Evolutionary conservation across 805 yeast species (phyloP).

Genomic region (Metahyphopichia silvanorum): DNA sequence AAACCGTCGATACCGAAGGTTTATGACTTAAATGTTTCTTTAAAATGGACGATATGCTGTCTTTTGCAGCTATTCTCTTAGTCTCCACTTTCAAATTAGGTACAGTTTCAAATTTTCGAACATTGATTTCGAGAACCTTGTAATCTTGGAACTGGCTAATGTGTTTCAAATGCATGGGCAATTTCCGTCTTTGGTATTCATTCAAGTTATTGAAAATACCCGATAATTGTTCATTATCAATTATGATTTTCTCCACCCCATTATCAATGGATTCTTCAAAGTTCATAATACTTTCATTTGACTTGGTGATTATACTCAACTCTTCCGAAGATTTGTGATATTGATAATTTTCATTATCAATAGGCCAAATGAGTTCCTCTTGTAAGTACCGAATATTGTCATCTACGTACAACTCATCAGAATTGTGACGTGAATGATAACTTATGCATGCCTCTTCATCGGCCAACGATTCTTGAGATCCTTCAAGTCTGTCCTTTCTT

Average conservation of each 20-base stretch:
- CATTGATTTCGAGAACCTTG: slow-evolving; percentile 23
- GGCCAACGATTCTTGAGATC: slow-evolving; percentile 2
- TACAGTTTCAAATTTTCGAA: slow-evolving; percentile 27
- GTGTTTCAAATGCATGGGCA: slow-evolving; percentile 33
- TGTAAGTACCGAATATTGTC: slow-evolving; percentile 27
- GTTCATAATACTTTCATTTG: neutral
- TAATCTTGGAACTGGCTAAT: slow-evolving; percentile 36
- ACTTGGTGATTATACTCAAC: neutral
- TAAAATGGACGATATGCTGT: slow-evolving; percentile 10
- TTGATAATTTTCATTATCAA: slow-evolving; percentile 2
- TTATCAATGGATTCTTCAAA: neutral
- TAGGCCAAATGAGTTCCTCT: slow-evolving; percentile 23
- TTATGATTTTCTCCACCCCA: slow-evolving; percentile 12
- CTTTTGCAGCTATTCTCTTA: neutral
- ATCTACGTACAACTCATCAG: slow-evolving; percentile 26
- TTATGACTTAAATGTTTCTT: slow-evolving; percentile 5
- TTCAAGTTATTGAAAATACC: slow-evolving; percentile 20
- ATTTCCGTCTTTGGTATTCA: slow-evolving; percentile 18
- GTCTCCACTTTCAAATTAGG: neutral
- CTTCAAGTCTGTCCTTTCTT: slow-evolving; percentile 19
- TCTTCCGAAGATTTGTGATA: neutral
- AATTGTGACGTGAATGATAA: slow-evolving; percentile 6
- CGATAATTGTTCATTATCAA: slow-evolving; percentile 23
- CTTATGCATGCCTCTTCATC: neutral
- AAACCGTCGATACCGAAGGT: neutral